Evolutionary conservation across 2,329 filamentous ascomycete genomes (phyloP).

Genomic region (Fusarium nodosum): DNA sequence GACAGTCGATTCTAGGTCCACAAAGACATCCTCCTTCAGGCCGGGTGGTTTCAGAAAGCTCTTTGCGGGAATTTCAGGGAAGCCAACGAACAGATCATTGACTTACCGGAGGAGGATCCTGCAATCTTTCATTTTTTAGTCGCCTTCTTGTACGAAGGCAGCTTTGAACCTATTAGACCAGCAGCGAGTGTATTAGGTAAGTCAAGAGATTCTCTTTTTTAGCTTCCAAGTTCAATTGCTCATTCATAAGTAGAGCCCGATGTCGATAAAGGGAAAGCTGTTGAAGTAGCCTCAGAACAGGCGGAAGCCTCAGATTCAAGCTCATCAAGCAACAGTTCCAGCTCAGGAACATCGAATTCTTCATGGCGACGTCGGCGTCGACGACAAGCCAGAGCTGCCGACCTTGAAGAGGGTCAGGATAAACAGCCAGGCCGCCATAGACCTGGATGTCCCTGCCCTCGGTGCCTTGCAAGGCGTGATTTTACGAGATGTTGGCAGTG

Average conservation of each 20-base stretch:
- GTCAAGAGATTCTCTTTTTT: constrained; percentile 21
- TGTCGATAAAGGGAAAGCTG: constrained; percentile 60
- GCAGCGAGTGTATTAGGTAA: constrained; percentile 57
- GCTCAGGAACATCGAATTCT: constrained; percentile 37
- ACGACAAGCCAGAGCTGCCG: constrained; percentile 19
- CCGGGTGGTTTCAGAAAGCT: constrained; percentile 64
- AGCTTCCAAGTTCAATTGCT: constrained; percentile 9
- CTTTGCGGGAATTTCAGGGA: constrained; percentile 64
- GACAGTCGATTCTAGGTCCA: constrained; percentile 58
- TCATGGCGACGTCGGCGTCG: constrained; percentile 43
- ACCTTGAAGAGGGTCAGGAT: constrained; percentile 46
- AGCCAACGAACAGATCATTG: constrained; percentile 60
- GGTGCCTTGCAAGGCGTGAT: constrained; percentile 52
- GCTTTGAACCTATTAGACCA: constrained; percentile 62
- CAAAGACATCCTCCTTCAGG: constrained; percentile 60
- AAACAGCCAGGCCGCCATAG: constrained; percentile 63
- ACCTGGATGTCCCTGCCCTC: constrained; percentile 60
- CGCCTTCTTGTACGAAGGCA: constrained; percentile 64
- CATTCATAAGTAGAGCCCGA: constrained; percentile 36
- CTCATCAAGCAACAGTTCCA: constrained; percentile 47
- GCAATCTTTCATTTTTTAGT: constrained; percentile 66
- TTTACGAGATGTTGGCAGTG: constrained; percentile 46
- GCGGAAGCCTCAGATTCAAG: constrained; percentile 54
- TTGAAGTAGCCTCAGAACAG: constrained; percentile 42
- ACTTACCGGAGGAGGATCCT: constrained; percentile 65